Percentiles rank a stretch among this genome's conserved stretches.
Conservation (phyloP, 352 stramenopile species). For the Phytopythium vexans region DNA sequence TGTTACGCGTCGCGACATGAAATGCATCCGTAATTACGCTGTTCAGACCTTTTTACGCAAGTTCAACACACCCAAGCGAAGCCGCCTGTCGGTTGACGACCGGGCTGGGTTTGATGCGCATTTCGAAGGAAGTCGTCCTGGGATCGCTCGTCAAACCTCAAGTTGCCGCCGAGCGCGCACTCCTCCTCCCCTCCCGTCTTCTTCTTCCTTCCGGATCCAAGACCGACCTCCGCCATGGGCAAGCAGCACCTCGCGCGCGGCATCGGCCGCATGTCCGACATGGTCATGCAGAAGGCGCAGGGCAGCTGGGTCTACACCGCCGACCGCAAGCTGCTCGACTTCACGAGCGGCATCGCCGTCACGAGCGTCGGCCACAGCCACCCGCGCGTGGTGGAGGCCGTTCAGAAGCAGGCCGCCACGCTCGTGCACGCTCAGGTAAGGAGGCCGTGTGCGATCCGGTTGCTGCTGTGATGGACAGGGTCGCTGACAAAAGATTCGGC, state of each 20-base stretch:
- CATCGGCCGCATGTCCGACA: slow-evolving; percentile 82
- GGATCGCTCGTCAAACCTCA: slow-evolving; percentile 15
- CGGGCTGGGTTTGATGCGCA: neutral
- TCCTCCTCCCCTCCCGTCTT: neutral
- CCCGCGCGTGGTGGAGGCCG: slow-evolving; percentile 85
- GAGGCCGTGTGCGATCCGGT: neutral
- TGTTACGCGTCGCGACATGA: slow-evolving; percentile 6
- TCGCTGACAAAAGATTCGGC: neutral
- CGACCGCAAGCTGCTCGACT: slow-evolving; percentile 90
- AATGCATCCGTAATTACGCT: slow-evolving; percentile 18
- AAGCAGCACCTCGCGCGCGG: slow-evolving; percentile 72
- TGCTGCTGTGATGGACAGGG: neutral
- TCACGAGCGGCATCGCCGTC: slow-evolving; percentile 93
- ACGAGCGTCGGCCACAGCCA: slow-evolving; percentile 92
- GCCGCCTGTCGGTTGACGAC: too few species aligned
- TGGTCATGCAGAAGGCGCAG: slow-evolving; percentile 82
- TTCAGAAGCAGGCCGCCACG: slow-evolving; percentile 87
- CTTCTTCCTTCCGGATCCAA: neutral
- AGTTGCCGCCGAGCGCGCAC: slow-evolving; percentile 22
- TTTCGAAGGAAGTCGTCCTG: neutral
- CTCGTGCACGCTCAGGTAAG: slow-evolving; percentile 85
- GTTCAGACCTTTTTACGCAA: slow-evolving; percentile 10
- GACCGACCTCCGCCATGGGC: slow-evolving; percentile 28
- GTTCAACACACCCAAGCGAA: slow-evolving; percentile 19
- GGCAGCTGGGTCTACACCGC: slow-evolving; percentile 86